Conservation (phyloP, 2,329 filamentous ascomycete genomes). For the Calonectria naviculata region DNA sequence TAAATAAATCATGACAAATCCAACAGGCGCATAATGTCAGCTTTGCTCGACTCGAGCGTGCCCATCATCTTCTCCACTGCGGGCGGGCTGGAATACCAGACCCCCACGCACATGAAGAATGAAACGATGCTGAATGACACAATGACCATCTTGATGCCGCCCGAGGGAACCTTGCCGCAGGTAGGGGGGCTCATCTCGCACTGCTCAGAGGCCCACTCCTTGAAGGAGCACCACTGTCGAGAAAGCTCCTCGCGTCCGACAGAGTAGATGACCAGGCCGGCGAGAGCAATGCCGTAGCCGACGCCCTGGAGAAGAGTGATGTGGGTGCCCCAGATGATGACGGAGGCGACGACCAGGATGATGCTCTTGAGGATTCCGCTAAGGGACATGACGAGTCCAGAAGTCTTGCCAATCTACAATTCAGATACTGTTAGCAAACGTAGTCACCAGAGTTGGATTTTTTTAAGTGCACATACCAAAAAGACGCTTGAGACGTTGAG, state of each 20-base stretch:
- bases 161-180: constrained; percentile 28
- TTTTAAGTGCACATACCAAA: background rate
- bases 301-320: constrained; percentile 78
- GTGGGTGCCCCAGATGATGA: constrained; percentile 81
- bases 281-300: constrained; percentile 79
- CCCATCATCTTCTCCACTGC: background rate
- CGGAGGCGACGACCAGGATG: constrained; percentile 80
- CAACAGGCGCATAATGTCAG: constrained; percentile 6
- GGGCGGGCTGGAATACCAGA: constrained; percentile 9
- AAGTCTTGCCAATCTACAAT: constrained; percentile 86
- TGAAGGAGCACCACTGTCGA: constrained; percentile 32
- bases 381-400: constrained; percentile 85
- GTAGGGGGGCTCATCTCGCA: constrained; percentile 31
- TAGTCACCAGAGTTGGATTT: background rate
- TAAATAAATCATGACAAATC: constrained; percentile 6
- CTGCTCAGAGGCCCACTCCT: constrained; percentile 36
- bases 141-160: constrained; percentile 35
- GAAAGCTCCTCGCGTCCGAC: constrained; percentile 50
- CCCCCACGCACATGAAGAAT: background rate
- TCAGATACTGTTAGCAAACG: background rate
- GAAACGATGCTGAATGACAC: constrained; percentile 38
- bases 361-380: constrained; percentile 92
- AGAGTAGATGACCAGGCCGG: constrained; percentile 63
- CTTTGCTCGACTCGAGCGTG: background rate
- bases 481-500: constrained; percentile 13